Percentiles rank a stretch among this genome's conserved stretches.
phyloP scores from a whole-genome alignment of 1,139 yeast genomes.

The Geotrichum bryndzae region DNA sequence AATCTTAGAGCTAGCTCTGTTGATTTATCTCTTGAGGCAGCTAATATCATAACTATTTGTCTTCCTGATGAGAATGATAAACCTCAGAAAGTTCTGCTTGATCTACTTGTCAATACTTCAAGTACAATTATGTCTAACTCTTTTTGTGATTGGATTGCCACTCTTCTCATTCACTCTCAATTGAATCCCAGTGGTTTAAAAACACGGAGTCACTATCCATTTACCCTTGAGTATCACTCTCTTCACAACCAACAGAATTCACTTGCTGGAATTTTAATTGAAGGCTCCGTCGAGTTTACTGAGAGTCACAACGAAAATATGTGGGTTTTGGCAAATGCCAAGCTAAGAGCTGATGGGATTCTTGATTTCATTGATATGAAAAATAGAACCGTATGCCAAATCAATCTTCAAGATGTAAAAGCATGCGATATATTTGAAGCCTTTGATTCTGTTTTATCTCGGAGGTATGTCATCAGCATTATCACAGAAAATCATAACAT shows the following conservation, averaged over 20 bases:
- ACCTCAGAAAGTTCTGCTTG: neutral
- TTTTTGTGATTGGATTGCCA: conserved; percentile 7
- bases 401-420: neutral
- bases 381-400: neutral
- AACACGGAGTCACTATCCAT: conserved; percentile 8
- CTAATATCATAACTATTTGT: neutral
- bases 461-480: conserved; percentile 1
- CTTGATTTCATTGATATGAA: conserved; percentile 1
- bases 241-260: neutral
- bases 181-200: conserved; percentile 10
- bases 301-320: neutral
- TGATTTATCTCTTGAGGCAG: neutral
- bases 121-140: neutral
- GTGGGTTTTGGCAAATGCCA: conserved; percentile 9
- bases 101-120: neutral
- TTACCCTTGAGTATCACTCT: neutral
- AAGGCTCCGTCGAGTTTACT: neutral
- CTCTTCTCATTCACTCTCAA: conserved; percentile 12
- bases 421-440: conserved; percentile 5
- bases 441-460: conserved; percentile 9
- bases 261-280: neutral
- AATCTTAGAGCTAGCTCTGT: conserved; percentile 3
- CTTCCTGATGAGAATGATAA: neutral
- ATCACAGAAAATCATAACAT: neutral
- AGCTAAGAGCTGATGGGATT: conserved; percentile 2